Conservation (phyloP, 2,329 filamentous ascomycete species). For the Paraphaeosphaeria sporulosa region DNA sequence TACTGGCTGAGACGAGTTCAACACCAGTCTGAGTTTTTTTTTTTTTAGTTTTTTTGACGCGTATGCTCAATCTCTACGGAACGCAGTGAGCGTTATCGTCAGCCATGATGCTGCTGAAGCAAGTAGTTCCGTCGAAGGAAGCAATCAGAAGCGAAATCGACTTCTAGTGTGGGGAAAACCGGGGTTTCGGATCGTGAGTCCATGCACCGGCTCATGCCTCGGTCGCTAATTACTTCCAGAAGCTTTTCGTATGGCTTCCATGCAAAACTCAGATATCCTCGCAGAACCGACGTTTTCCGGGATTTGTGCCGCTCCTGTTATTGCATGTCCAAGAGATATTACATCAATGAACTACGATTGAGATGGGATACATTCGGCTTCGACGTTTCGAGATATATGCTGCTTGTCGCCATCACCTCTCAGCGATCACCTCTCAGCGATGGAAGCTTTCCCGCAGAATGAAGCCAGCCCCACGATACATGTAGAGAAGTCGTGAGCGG, state of each 20-base stretch:
- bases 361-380: background rate
- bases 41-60: too few species aligned
- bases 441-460: background rate
- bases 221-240: background rate
- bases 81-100: background rate
- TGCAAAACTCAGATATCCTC: background rate
- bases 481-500: background rate
- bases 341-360: background rate
- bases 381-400: background rate
- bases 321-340: background rate
- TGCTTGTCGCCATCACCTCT: background rate
- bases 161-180: background rate
- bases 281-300: background rate
- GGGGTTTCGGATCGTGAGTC: conserved; percentile 2
- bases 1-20: background rate
- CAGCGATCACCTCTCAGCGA: conserved; percentile 14
- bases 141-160: background rate
- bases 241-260: background rate
- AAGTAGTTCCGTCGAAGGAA: background rate
- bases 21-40: background rate
- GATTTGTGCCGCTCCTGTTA: background rate
- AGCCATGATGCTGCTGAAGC: background rate
- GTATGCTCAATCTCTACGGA: background rate
- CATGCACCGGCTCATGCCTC: background rate
- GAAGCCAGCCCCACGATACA: background rate